These are phyloP conservation scores for Ascochyta rabiei DNA, from an alignment of 2,329 filamentous ascomycete genomes.

Conservation along the genomic window DNA sequence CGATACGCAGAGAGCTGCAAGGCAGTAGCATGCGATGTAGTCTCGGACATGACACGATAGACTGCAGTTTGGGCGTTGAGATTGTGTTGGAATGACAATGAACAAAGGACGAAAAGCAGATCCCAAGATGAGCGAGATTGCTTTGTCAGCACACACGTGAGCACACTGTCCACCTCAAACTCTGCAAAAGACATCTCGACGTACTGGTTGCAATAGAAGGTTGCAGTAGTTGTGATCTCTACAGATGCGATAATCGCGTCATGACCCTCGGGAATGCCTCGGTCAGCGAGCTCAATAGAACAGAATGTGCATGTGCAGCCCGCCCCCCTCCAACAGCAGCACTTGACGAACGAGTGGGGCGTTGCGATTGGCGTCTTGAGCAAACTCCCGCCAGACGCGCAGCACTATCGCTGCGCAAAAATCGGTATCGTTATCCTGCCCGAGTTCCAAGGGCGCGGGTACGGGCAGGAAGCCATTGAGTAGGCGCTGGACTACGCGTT, in stretches of 20 bases:
- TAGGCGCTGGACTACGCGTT: slow-evolving; percentile 59
- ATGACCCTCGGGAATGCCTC: too few relatives aligned
- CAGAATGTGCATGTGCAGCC: not conserved
- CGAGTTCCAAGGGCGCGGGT: slow-evolving; percentile 49
- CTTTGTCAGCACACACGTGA: slow-evolving; percentile 14
- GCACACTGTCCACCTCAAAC: not conserved
- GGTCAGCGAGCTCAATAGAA: too few relatives aligned
- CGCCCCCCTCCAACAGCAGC: not conserved
- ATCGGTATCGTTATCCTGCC: slow-evolving; percentile 50
- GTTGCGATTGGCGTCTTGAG: slow-evolving; percentile 17
- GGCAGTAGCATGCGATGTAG: not conserved
- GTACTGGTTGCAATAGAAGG: too few relatives aligned
- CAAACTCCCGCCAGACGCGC: slow-evolving; percentile 25
- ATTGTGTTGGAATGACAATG: too few relatives aligned
- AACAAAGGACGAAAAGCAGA: not conserved
- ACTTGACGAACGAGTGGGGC: slow-evolving; percentile 13
- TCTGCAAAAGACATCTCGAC: too few relatives aligned
- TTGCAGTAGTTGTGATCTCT: too few relatives aligned
- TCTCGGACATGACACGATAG: not conserved
- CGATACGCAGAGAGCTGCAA: not conserved
- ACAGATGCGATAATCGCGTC: too few relatives aligned
- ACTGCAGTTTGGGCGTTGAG: not conserved
- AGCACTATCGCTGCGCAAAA: slow-evolving; percentile 52
- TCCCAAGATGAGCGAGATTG: not conserved
- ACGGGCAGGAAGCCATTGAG: slow-evolving; percentile 55